Base-by-base conservation (phyloP, 2,329 filamentous ascomycete species). In the Colletotrichum sp. region DNA sequence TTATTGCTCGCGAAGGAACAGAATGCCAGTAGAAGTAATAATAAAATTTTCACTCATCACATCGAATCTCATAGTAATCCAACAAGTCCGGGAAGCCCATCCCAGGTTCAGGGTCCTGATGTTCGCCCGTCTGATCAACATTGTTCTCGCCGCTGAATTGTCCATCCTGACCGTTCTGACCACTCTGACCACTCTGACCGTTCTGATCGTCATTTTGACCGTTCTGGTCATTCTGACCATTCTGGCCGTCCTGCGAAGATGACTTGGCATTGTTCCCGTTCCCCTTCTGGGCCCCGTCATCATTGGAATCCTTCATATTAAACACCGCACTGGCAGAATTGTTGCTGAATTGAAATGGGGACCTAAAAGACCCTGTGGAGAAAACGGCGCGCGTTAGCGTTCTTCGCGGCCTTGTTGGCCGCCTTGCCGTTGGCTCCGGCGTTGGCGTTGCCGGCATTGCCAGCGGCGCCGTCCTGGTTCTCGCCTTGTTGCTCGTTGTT, bases 41-140 rank as follows among this genome's bases (percentile, higher is more conserved):
- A 44, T 71, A 39, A 71, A 71, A 13, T 16, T 30, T 24, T 72
- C 55, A 72, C 64, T 72, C 65, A 62, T 69, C 71, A 57, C 71
- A 73, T 30, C 18, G 22, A 57, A 73, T 73, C 36, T 73, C 65
- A 18, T 30, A 73, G n/a, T 63, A 73, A 10, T 73, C 55, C 22
- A 60, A 73, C 57, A 73, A 34, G 22, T 69, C 39, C 26, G 13
- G 10, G 9, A 69, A 63, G 3, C n/a, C 39, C 16, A 57, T 34
- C 13, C 71, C 64, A 30, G 64, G 36, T 9, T n/a, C 64, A 22
- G 70, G 26, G 12, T 28, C 62, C 18, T 52, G 48, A 30, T 66
- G 63, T 4, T 66, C 15, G 26, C 52, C 34, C 30, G 34, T 52
- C 70, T 52, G 18, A 16, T 52, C 71, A 15, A 55, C 8, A 44